Base-by-base conservation (phyloP, 371 early-diverging fungal species). In the Smittium culicis region DNA sequence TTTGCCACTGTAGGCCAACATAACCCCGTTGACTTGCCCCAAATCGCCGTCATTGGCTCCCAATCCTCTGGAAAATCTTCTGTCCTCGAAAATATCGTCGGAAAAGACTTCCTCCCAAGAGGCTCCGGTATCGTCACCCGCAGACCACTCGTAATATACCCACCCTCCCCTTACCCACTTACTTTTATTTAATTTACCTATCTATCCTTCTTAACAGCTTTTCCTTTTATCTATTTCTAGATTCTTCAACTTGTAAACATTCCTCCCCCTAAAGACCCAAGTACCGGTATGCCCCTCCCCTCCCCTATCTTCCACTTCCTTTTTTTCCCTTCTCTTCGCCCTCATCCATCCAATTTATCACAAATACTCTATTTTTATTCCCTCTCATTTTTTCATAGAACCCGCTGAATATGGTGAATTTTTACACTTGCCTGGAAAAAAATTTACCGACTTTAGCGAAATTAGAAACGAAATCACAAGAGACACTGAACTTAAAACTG, bases 61-160 rank as follows among this genome's bases (percentile, higher is more conserved):
- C 97, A 98, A 79, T 91, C 92, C 69, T 88, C 91, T 76, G 99
- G 99, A 56, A 99, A 99, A 80, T 89, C 90, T 75, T 97, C 98
- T 33, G 98, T 99, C 35, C 84, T 99, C 35, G 99, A 99, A 71
- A 98, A 98, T 79, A 93, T 99, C 79, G 95, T 99, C 29, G 96
- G 98, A 30, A 82, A 91, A 68, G 99, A 99, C 78, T 95, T 99
- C 79, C 78, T 99, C 67, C 99, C 99, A 27, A 81, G 98, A 60
- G 98, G 98, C 66, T 86, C 91, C 64, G 92, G 96, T 64, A 95
- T 94, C 76, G 92, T 96, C 28, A 96, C 96, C 32, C 87, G 98
- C 66, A 83, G 97, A 58, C 94, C 97, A 32, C 80, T 98, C 74
- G 90, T 89, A 85, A 72, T n/a, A n/a, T 76, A 70, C 14, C 16